Evolutionary conservation across 495 filamentous ascomycete species (phyloP).

Genomic region (Podospora anserina): DNA sequence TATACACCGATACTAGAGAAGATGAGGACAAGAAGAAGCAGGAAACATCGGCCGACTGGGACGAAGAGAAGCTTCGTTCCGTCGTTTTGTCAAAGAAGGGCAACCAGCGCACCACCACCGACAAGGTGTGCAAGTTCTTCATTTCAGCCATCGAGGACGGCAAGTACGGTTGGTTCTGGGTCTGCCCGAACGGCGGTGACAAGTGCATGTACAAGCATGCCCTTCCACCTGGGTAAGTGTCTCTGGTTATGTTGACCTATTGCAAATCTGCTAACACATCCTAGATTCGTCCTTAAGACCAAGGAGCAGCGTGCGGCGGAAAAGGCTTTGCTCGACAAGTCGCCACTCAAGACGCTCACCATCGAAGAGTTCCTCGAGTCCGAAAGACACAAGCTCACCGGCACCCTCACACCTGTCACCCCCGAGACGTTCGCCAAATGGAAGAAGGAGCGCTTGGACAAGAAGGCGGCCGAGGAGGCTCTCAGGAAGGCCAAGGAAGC

Average conservation of each 20-base stretch:
- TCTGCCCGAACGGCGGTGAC: constrained; percentile 93
- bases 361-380: constrained; percentile 96
- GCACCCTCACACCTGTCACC: constrained; percentile 87
- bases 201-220: constrained; percentile 99
- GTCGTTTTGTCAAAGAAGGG: constrained; percentile 95
- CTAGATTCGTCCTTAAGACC: constrained; percentile 91
- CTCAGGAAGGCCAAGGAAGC: constrained; percentile 88
- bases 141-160: constrained; percentile 96
- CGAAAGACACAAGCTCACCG: constrained; percentile 88
- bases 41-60: constrained; percentile 94
- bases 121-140: constrained; percentile 99
- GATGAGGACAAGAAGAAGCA: constrained; percentile 79
- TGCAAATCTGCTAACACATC: constrained; percentile 27
- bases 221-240: constrained; percentile 80
- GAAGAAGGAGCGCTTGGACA: constrained; percentile 90
- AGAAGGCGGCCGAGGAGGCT: constrained; percentile 90
- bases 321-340: constrained; percentile 97
- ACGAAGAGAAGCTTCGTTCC: constrained; percentile 88
- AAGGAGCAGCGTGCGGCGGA: constrained; percentile 95
- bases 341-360: constrained; percentile 87
- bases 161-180: constrained; percentile 99
- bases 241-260: not conserved
- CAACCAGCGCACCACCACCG: constrained; percentile 91
- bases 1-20: constrained; percentile 83
- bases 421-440: constrained; percentile 88